These are phyloP conservation scores for Triadica sebifera DNA, from an alignment of 345 rosid species.

Conservation along the genomic window DNA sequence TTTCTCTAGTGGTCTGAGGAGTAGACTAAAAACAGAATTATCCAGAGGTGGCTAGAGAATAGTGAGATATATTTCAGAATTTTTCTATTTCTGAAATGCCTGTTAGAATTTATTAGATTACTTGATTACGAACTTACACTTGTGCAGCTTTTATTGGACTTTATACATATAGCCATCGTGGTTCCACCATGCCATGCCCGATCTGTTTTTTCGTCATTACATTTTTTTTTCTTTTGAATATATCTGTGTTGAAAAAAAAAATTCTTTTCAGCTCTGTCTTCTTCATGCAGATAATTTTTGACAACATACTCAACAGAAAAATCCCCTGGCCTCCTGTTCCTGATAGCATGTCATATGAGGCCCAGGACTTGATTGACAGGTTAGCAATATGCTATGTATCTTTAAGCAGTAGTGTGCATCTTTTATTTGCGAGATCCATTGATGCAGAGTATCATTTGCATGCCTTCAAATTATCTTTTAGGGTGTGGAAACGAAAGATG, in stretches of 20 bases:
- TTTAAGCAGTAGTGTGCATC: constrained; percentile 5
- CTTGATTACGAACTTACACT: not conserved
- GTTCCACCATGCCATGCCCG: not conserved
- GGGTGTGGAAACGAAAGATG: not conserved
- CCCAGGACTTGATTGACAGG: constrained; percentile 84
- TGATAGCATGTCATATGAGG: constrained; percentile 63
- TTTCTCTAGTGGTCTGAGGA: not conserved
- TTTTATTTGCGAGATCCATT: constrained; percentile 7
- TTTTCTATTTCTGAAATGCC: not conserved
- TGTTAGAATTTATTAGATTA: not conserved
- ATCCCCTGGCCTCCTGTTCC: constrained; percentile 78
- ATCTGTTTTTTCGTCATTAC: not conserved
- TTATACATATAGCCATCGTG: not conserved
- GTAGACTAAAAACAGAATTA: not conserved
- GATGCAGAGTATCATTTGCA: not conserved
- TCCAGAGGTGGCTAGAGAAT: not conserved
- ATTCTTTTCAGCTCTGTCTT: constrained; percentile 12
- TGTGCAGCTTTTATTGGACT: not conserved
- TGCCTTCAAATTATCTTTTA: not conserved
- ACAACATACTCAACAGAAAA: constrained; percentile 74
- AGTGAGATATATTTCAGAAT: not conserved
- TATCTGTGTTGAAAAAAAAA: not conserved
- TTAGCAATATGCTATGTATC: constrained; percentile 25
- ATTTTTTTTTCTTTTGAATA: not conserved
- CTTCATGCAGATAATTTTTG: constrained; percentile 59